These are phyloP conservation scores for Neurospora pannonica DNA, from an alignment of 495 filamentous ascomycete species.

Conservation along the genomic window DNA sequence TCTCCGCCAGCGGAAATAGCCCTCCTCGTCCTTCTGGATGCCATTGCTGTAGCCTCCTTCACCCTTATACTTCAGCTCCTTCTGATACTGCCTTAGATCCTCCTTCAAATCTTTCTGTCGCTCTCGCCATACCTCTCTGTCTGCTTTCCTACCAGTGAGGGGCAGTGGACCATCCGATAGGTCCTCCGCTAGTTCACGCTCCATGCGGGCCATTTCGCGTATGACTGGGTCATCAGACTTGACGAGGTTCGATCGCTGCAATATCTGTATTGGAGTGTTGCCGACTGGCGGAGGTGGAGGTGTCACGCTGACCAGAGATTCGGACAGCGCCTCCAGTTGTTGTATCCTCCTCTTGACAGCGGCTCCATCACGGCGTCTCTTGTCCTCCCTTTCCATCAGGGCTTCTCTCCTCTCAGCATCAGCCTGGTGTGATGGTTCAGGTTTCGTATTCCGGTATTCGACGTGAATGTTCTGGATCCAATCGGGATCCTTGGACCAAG, in stretches of 20 bases:
- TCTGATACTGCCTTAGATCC: no score
- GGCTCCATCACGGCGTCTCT: not conserved
- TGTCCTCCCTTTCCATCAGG: not conserved
- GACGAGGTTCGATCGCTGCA: no score
- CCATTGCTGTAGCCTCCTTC: not conserved
- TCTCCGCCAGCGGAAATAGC: not conserved
- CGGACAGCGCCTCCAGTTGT: not conserved
- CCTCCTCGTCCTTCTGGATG: not conserved
- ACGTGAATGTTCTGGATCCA: not conserved
- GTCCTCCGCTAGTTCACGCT: no score
- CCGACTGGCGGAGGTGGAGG: no score
- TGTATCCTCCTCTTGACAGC: not conserved
- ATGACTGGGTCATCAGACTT: no score
- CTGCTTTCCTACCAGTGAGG: no score
- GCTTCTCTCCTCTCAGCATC: not conserved
- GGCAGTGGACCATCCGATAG: no score
- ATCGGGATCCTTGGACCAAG: not conserved
- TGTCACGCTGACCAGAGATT: no score
- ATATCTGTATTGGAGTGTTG: no score
- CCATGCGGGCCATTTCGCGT: no score
- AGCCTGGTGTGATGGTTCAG: not conserved
- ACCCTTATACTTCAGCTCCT: not conserved
- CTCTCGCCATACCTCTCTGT: no score
- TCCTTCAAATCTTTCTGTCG: no score
- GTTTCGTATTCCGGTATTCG: not conserved